Conservation (phyloP, 169 alveolate species). For the Eimeria falciformis region DNA sequence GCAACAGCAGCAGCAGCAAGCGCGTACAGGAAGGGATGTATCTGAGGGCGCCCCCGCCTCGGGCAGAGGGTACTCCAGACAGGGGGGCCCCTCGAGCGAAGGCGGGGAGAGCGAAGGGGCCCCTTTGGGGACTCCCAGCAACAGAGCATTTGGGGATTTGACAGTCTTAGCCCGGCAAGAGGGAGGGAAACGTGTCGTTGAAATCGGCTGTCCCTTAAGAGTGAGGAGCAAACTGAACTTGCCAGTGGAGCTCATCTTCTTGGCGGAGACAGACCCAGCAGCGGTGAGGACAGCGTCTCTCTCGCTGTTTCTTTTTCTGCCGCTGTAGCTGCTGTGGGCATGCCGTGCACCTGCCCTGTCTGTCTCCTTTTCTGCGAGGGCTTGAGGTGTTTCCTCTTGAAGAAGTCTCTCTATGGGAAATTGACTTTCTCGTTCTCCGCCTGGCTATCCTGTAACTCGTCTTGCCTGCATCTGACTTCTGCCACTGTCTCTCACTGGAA, state of each 20-base stretch:
- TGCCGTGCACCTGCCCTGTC: too few species aligned
- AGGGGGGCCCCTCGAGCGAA: neutral
- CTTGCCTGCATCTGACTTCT: too few species aligned
- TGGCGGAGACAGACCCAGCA: slow-evolving; percentile 61
- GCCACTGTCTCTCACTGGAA: too few species aligned
- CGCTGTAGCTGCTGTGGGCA: neutral
- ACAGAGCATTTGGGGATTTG: neutral
- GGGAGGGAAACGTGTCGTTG: slow-evolving; percentile 16
- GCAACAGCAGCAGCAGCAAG: neutral
- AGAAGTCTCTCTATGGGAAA: too few species aligned
- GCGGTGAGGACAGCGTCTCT: slow-evolving; percentile 18
- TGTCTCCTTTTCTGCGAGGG: too few species aligned
- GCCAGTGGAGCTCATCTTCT: slow-evolving; percentile 65
- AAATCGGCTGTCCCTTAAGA: slow-evolving; percentile 57
- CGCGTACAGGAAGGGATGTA: neutral
- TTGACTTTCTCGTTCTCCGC: too few species aligned
- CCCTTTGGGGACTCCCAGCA: neutral
- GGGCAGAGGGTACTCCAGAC: neutral
- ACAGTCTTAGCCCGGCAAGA: neutral
- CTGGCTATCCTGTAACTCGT: too few species aligned
- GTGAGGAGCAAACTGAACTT: slow-evolving; percentile 34
- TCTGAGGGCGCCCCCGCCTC: neutral
- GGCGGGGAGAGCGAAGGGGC: neutral
- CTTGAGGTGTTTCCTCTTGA: too few species aligned
- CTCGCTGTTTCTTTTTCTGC: neutral